Evolutionary conservation across 164 flowering plant species (phyloP).

Genomic region (Brasenia schreberi): DNA sequence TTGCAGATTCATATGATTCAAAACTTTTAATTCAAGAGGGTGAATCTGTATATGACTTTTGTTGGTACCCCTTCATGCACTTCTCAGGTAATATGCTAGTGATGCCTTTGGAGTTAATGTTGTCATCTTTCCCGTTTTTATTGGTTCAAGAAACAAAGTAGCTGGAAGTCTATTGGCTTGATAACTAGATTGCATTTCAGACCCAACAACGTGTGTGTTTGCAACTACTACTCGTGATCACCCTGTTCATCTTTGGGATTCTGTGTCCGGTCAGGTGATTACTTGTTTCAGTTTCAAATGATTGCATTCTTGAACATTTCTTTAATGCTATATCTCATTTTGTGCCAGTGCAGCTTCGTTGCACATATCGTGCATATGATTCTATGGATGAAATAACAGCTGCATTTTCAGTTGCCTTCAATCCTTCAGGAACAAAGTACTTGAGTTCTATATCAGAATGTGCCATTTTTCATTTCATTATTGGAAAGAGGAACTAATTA

Average conservation of each 20-base stretch:
- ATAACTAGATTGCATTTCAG: conserved; percentile 26
- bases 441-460: neutral
- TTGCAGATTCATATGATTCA: conserved; percentile 71
- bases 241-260: conserved; percentile 99
- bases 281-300: conserved; percentile 1
- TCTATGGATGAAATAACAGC: conserved; percentile 94
- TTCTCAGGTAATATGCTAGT: conserved; percentile 48
- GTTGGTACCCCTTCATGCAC: conserved; percentile 97
- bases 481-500: neutral
- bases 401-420: conserved; percentile 81
- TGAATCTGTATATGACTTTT: conserved; percentile 86
- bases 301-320: neutral
- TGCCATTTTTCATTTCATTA: neutral
- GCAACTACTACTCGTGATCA: conserved; percentile 91
- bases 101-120: neutral
- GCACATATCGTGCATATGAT: conserved; percentile 95
- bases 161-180: neutral
- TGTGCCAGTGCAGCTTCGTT: conserved; percentile 55
- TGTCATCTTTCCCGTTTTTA: neutral
- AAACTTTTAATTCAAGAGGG: conserved; percentile 60
- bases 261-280: conserved; percentile 69
- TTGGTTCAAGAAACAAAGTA: neutral
- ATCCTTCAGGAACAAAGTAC: conserved; percentile 71
- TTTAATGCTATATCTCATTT: neutral
- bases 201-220: conserved; percentile 74